Evolutionary conservation across 441 rosid species (phyloP).

Genomic region (Brassica balearica): DNA sequence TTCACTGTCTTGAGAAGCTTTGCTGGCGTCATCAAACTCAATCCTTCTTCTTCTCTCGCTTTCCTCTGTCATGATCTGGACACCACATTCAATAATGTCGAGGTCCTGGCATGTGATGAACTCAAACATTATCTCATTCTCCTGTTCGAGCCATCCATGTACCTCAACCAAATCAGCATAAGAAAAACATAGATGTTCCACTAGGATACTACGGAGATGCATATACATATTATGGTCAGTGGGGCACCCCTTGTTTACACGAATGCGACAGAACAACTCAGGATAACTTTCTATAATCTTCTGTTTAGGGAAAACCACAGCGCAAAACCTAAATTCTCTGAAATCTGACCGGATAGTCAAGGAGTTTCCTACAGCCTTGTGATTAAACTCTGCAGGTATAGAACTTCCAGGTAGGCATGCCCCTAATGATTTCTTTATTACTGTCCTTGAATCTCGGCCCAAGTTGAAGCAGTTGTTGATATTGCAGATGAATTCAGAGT

Average conservation of each 20-base stretch:
- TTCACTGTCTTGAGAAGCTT: too few relatives aligned
- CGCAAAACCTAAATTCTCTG: neutral
- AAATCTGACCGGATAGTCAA: neutral
- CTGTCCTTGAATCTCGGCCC: too few relatives aligned
- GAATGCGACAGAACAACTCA: neutral
- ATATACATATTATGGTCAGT: neutral
- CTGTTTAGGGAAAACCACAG: constrained; percentile 3
- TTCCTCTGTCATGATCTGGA: too few relatives aligned
- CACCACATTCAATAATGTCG: neutral
- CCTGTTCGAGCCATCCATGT: constrained; percentile 3
- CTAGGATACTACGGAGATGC: neutral
- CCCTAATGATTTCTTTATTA: too few relatives aligned
- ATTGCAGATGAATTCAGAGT: too few relatives aligned
- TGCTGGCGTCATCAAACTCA: too few relatives aligned
- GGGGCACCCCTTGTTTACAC: neutral
- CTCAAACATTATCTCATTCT: neutral
- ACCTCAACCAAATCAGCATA: neutral
- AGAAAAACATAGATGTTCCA: neutral
- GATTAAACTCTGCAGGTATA: too few relatives aligned
- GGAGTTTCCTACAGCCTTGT: neutral
- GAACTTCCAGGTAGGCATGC: too few relatives aligned
- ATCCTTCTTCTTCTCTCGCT: too few relatives aligned
- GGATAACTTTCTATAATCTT: neutral
- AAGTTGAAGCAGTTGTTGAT: too few relatives aligned
- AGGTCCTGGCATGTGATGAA: neutral